A percentile compares a stretch with the other conserved stretches of the same genome.
Evolutionary conservation across 1,284 basidiomycete species (phyloP).

Genomic region (Phlebopus sp.): DNA sequence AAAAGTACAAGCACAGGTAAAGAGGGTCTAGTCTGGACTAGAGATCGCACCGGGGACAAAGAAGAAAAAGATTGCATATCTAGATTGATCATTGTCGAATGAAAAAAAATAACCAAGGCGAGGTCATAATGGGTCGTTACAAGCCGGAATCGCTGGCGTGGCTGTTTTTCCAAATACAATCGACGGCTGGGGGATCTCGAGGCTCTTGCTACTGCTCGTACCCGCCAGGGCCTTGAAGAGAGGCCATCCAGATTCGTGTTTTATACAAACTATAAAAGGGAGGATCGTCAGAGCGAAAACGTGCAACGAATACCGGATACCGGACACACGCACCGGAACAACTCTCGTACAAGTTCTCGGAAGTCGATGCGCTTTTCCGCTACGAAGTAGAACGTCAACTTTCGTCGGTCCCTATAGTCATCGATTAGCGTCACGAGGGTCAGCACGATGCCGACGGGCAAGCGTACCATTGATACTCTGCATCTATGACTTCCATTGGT

Average conservation of each 20-base stretch:
- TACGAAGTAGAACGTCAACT: constrained; percentile 96
- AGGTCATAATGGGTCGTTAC: constrained; percentile 29
- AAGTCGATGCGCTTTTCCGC: constrained; percentile 97
- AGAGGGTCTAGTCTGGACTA: constrained; percentile 30
- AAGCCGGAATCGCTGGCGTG: constrained; percentile 8
- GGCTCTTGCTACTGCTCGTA: constrained; percentile 36
- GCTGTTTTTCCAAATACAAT: background rate
- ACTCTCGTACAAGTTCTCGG: constrained; percentile 88
- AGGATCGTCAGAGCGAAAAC: background rate
- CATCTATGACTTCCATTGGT: constrained; percentile 97
- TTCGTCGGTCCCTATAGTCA: constrained; percentile 81
- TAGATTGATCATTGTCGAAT: constrained; percentile 19
- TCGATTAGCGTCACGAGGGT: constrained; percentile 1
- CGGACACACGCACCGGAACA: constrained; percentile 73
- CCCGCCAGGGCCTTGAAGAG: constrained; percentile 43
- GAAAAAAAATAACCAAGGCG: background rate
- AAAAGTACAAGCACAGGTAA: constrained; percentile 29
- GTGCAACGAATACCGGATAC: background rate
- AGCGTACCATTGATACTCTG: constrained; percentile 93
- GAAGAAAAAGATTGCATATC: constrained; percentile 29
- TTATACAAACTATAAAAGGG: constrained; percentile 55
- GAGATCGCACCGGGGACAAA: constrained; percentile 3
- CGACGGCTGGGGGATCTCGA: background rate
- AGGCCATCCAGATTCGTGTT: constrained; percentile 77
- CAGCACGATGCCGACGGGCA: background rate